These are phyloP conservation scores for Huntiella savannae DNA, from an alignment of 2,329 filamentous ascomycete species.

Conservation along the genomic window DNA sequence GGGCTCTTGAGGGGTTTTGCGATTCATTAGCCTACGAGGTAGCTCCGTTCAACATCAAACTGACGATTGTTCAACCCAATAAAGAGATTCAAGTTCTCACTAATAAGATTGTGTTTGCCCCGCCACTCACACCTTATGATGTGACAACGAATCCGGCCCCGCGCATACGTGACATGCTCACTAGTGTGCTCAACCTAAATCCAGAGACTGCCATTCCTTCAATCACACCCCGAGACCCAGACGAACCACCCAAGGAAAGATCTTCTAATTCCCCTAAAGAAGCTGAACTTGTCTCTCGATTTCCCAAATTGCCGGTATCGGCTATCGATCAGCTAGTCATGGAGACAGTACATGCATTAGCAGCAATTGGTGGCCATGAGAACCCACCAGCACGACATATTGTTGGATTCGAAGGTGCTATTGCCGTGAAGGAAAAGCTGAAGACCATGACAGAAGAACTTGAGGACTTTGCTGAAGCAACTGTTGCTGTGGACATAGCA, in stretches of 20 bases:
- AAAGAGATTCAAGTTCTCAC: conserved; percentile 80
- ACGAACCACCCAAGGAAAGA: neutral
- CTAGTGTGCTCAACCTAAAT: conserved; percentile 58
- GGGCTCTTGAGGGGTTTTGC: conserved; percentile 91
- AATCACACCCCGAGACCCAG: conserved; percentile 9
- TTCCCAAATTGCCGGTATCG: conserved; percentile 49
- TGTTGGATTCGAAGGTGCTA: conserved; percentile 73
- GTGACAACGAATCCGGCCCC: conserved; percentile 51
- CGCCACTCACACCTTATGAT: conserved; percentile 48
- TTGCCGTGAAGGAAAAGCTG: conserved; percentile 83
- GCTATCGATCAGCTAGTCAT: conserved; percentile 57
- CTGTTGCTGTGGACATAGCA: conserved; percentile 62
- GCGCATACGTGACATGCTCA: conserved; percentile 64
- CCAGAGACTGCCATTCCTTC: conserved; percentile 37
- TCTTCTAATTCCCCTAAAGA: neutral
- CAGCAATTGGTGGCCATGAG: conserved; percentile 83
- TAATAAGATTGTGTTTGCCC: conserved; percentile 70
- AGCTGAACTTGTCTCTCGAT: conserved; percentile 40
- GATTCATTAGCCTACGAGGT: conserved; percentile 92
- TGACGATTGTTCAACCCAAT: conserved; percentile 89
- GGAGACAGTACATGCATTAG: conserved; percentile 81
- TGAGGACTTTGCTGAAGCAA: conserved; percentile 88
- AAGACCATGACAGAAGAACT: conserved; percentile 92
- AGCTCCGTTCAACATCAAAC: conserved; percentile 87
- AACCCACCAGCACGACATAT: conserved; percentile 91